Conservation (phyloP, 2,329 filamentous ascomycete species). For the Cercospora berteroae region DNA sequence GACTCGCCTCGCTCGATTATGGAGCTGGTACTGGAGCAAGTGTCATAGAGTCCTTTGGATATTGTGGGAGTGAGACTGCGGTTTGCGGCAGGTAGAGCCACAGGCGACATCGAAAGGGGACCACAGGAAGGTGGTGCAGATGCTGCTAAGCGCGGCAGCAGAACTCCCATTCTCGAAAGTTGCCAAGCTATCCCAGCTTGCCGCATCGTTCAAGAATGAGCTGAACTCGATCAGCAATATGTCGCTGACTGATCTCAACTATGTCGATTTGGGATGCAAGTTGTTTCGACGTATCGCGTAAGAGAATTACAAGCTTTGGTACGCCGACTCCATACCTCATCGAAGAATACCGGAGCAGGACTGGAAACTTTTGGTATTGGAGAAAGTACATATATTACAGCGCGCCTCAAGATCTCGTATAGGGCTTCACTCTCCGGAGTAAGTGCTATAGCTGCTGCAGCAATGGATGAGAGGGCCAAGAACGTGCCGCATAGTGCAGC, state of each 20-base stretch:
- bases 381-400: no score
- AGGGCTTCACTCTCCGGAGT: no score
- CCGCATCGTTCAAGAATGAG: no score
- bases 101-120: neutral
- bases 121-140: neutral
- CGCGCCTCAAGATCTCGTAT: no score
- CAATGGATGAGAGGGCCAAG: slow-evolving; percentile 16
- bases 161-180: neutral
- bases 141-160: neutral
- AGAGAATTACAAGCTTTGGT: no score
- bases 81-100: neutral
- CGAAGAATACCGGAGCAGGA: no score
- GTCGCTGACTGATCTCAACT: no score
- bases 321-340: no score
- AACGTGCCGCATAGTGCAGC: slow-evolving; percentile 19
- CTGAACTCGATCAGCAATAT: no score
- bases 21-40: neutral
- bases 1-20: neutral
- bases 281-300: no score
- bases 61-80: neutral
- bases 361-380: no score
- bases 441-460: slow-evolving; percentile 8
- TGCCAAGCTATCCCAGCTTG: neutral
- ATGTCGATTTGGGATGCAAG: no score
- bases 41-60: neutral